Evolutionary conservation across 2,329 filamentous ascomycete genomes (phyloP), one percentile per base, ranked within the genome.

Genomic region (Rhytidhysteron rufulum): DNA sequence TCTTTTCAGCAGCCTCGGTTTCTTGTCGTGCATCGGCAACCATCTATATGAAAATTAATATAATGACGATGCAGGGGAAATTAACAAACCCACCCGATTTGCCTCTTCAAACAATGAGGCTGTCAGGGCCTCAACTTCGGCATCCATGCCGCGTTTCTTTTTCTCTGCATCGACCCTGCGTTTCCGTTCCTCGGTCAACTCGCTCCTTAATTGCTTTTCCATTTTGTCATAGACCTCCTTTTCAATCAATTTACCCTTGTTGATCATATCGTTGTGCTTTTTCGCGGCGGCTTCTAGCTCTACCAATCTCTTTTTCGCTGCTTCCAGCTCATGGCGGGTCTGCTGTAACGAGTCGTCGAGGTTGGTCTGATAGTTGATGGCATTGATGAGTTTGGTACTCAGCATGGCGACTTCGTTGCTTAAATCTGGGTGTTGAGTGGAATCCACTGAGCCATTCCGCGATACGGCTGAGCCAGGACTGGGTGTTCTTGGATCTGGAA

Each of bases 21-120:
- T 96, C 88, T 48, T 80, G 82, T 45, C 95, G 88, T 27, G 91
- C 91, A 13, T 81, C 82, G 30, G 91, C 87, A 38, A 98, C 93
- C 91, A 98, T 97, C 75, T 82, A 47, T 27, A 46, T 30, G 29
- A 3, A 16, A 36, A 55, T 43, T 58, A 57, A 48, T 29, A 25
- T 9, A 30, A n/a, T 21, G 17, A 9, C 5, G 20, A 20, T 3
- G 30, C 3, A 17, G 29, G 6, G 4, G 18, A 20, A 27, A 31
- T 11, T 24, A 27, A 25, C 34, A 5, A 34, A 61, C 67, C 44
- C 62, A 82, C 79, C 66, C 86, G 90, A 70, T 98, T 97, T 36
- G 93, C 93, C 72, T 98, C 91, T 61, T 97, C 89, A 48, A 98
- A 98, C n/a, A 98, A 76, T 20, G 88, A 89, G 2, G 88, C 83